Evolutionary conservation across 768 basidiomycete genomes (phyloP).

Genomic region (Auriscalpium microsporum): DNA sequence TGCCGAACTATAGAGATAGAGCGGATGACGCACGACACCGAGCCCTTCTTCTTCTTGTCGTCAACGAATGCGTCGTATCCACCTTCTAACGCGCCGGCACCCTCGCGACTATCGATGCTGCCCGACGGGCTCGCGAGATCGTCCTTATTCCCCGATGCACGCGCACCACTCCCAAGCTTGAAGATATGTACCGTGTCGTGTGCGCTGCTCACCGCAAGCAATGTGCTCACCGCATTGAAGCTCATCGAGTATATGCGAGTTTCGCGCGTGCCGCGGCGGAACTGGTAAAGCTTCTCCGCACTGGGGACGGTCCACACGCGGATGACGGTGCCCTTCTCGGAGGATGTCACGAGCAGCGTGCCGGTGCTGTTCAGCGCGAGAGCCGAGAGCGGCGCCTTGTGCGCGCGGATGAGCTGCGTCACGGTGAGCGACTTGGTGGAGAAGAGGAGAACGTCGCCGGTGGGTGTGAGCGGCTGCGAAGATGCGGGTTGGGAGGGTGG

Average conservation of each 20-base stretch:
- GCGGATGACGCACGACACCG: slow-evolving; percentile 42
- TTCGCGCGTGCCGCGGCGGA: slow-evolving; percentile 82
- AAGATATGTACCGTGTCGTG: slow-evolving; percentile 97
- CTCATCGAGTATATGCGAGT: slow-evolving; percentile 77
- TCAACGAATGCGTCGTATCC: slow-evolving; percentile 86
- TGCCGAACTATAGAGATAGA: neutral
- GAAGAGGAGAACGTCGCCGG: slow-evolving; percentile 90
- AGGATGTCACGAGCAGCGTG: slow-evolving; percentile 85
- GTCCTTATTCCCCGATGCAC: slow-evolving; percentile 14
- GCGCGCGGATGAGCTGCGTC: slow-evolving; percentile 93
- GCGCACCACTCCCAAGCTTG: slow-evolving; percentile 52
- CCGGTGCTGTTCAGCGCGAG: slow-evolving; percentile 82
- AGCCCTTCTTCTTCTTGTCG: slow-evolving; percentile 50
- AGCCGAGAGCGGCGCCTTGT: slow-evolving; percentile 87
- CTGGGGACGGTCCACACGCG: slow-evolving; percentile 88
- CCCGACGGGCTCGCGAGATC: slow-evolving; percentile 52
- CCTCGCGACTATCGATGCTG: slow-evolving; percentile 55
- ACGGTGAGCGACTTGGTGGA: slow-evolving; percentile 87
- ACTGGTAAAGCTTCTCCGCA: slow-evolving; percentile 93
- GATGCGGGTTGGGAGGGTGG: slow-evolving; percentile 29
- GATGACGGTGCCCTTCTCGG: slow-evolving; percentile 94
- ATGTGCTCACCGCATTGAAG: slow-evolving; percentile 75
- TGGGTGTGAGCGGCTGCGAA: slow-evolving; percentile 29
- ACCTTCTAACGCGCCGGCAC: slow-evolving; percentile 52
- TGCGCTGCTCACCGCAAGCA: slow-evolving; percentile 87